Percentiles rank a stretch among this genome's conserved stretches.
These are phyloP conservation scores for Sporisorium scitamineum DNA, from an alignment of 1,284 basidiomycete species.

Conservation along the genomic window DNA sequence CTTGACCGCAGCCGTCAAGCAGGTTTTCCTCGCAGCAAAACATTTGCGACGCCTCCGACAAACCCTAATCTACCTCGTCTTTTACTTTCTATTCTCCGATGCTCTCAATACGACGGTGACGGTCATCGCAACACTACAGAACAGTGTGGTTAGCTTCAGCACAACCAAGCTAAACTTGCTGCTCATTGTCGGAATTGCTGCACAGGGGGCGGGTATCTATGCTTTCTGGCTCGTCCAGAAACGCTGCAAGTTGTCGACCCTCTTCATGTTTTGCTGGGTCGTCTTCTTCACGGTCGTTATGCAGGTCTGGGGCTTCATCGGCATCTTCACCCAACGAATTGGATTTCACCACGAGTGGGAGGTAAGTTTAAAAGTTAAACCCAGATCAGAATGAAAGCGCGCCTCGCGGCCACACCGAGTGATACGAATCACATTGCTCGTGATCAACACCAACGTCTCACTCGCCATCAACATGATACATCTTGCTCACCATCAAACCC, in stretches of 20 bases:
- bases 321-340: conserved; percentile 81
- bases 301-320: conserved; percentile 86
- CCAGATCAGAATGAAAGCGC: no score
- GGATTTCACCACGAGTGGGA: conserved; percentile 70
- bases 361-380: conserved; percentile 22
- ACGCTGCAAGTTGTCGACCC: conserved; percentile 79
- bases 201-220: conserved; percentile 79
- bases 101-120: conserved; percentile 83
- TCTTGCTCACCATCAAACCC: not conserved
- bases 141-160: conserved; percentile 79
- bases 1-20: conserved; percentile 74
- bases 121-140: conserved; percentile 81
- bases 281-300: conserved; percentile 82
- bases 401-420: no score
- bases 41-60: conserved; percentile 24
- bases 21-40: conserved; percentile 31
- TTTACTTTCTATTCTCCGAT: conserved; percentile 83
- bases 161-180: conserved; percentile 78
- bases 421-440: no score
- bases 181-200: conserved; percentile 80
- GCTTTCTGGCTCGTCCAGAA: conserved; percentile 80
- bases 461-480: not conserved
- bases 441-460: not conserved
- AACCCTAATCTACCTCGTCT: conserved; percentile 73
- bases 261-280: conserved; percentile 76